Evolutionary conservation across 2,329 filamentous ascomycete species (phyloP).

Genomic region (Beauveria medogensis): DNA sequence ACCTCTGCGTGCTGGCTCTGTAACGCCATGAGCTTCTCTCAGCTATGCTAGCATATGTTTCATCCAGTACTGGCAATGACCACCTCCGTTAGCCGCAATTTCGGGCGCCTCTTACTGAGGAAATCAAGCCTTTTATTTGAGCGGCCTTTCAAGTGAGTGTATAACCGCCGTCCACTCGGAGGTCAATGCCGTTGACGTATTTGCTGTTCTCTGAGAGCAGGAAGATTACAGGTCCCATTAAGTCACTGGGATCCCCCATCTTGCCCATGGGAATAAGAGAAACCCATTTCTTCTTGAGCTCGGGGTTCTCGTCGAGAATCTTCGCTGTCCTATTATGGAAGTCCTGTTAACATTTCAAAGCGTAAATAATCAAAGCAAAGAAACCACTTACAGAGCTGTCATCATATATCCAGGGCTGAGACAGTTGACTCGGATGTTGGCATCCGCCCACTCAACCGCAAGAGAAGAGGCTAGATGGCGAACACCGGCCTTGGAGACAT

Average conservation of each 20-base stretch:
- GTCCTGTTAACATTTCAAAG: not conserved
- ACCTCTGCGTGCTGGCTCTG: not conserved
- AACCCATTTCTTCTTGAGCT: slow-evolving; percentile 83
- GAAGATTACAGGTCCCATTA: slow-evolving; percentile 90
- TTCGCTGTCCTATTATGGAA: slow-evolving; percentile 63
- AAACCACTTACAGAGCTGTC: slow-evolving; percentile 66
- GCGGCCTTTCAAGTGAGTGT: slow-evolving; percentile 56
- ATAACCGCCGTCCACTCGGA: slow-evolving; percentile 83
- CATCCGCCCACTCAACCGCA: slow-evolving; percentile 87
- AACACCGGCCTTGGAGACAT: slow-evolving; percentile 86
- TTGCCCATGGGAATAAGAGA: slow-evolving; percentile 86
- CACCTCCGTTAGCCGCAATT: not conserved
- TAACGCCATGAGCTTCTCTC: not conserved
- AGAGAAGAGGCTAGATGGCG: slow-evolving; percentile 79
- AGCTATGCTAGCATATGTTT: not conserved
- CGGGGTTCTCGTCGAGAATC: slow-evolving; percentile 88
- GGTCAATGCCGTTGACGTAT: slow-evolving; percentile 66
- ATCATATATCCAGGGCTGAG: slow-evolving; percentile 96
- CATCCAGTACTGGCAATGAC: not conserved
- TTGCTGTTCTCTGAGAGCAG: slow-evolving; percentile 69
- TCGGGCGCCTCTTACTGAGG: not conserved
- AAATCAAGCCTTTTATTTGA: too few relatives aligned
- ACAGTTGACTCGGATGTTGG: slow-evolving; percentile 86
- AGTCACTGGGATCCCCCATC: slow-evolving; percentile 85
- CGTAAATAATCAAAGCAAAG: not conserved